Percentiles rank a stretch among this genome's conserved stretches.
Evolutionary conservation across 2,329 filamentous ascomycete species (phyloP).

Genomic region (Chalara sp.): DNA sequence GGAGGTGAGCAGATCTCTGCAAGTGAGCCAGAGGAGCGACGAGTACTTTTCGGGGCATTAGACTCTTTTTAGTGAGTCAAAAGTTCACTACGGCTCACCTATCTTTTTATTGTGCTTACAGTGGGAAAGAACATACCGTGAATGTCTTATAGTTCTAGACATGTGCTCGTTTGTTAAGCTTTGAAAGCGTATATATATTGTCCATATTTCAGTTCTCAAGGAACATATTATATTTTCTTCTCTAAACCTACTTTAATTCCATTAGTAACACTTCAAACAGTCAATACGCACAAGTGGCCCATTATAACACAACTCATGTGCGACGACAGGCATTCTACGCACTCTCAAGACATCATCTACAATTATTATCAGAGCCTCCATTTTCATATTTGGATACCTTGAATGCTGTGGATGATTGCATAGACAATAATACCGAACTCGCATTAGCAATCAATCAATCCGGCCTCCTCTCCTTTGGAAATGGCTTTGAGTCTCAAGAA

Average conservation of each 20-base stretch:
- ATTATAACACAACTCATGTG: constrained; percentile 86
- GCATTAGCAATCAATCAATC: constrained; percentile 69
- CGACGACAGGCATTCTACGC: constrained; percentile 91
- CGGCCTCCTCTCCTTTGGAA: constrained; percentile 62
- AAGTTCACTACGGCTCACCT: background rate
- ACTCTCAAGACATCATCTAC: constrained; percentile 76
- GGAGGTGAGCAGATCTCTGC: constrained; percentile 41
- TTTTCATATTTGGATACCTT: constrained; percentile 79
- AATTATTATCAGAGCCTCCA: constrained; percentile 71
- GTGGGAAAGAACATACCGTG: too few relatives aligned
- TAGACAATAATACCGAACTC: constrained; percentile 80
- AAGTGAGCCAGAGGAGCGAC: constrained; percentile 69
- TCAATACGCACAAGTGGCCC: constrained; percentile 77
- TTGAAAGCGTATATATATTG: too few relatives aligned
- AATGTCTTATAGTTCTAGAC: too few relatives aligned
- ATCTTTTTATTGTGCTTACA: too few relatives aligned
- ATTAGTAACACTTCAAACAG: constrained; percentile 35
- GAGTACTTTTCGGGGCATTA: constrained; percentile 72
- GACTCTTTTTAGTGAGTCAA: constrained; percentile 78
- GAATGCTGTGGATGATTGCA: constrained; percentile 74
- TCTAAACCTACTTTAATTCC: too few relatives aligned
- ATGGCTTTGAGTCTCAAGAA: constrained; percentile 28
- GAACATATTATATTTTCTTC: too few relatives aligned
- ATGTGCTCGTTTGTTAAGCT: too few relatives aligned
- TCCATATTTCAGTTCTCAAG: too few relatives aligned